Evolutionary conservation across 495 filamentous ascomycete genomes (phyloP).

Genomic region (Terfezia boudieri): DNA sequence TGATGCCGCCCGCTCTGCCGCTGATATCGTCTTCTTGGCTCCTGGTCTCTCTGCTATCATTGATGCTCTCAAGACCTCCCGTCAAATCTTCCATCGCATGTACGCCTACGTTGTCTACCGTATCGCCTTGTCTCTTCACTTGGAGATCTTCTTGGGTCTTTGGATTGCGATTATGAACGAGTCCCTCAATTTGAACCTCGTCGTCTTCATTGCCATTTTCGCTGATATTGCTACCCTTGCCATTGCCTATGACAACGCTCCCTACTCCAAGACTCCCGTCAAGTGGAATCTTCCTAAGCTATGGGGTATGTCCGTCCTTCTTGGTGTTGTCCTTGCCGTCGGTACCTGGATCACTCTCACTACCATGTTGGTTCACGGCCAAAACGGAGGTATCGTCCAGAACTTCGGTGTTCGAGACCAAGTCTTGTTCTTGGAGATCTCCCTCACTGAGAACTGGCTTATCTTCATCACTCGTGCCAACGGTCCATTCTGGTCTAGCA

Average conservation of each 20-base stretch:
- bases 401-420: constrained; percentile 62
- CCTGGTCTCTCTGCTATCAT: constrained; percentile 85
- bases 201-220: constrained; percentile 87
- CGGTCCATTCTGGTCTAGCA: constrained; percentile 63
- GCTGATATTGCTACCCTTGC: constrained; percentile 83
- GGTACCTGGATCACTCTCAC: constrained; percentile 70
- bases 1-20: constrained; percentile 76
- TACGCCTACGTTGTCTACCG: constrained; percentile 92
- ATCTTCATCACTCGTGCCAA: constrained; percentile 90
- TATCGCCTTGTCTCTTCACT: constrained; percentile 75
- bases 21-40: constrained; percentile 82
- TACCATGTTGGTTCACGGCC: constrained; percentile 45
- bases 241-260: constrained; percentile 84
- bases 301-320: constrained; percentile 72
- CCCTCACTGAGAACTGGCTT: constrained; percentile 83
- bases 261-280: constrained; percentile 64
- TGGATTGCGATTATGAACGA: constrained; percentile 78
- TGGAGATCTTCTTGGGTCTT: constrained; percentile 72
- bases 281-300: constrained; percentile 88
- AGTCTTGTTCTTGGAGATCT: constrained; percentile 75
- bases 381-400: constrained; percentile 62
- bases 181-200: constrained; percentile 59
- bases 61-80: constrained; percentile 77
- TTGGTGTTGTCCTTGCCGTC: constrained; percentile 56
- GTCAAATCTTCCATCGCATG: constrained; percentile 94